phyloP scores from a whole-genome alignment of 2,329 filamentous ascomycete species.

The Fusarium sp. region DNA sequence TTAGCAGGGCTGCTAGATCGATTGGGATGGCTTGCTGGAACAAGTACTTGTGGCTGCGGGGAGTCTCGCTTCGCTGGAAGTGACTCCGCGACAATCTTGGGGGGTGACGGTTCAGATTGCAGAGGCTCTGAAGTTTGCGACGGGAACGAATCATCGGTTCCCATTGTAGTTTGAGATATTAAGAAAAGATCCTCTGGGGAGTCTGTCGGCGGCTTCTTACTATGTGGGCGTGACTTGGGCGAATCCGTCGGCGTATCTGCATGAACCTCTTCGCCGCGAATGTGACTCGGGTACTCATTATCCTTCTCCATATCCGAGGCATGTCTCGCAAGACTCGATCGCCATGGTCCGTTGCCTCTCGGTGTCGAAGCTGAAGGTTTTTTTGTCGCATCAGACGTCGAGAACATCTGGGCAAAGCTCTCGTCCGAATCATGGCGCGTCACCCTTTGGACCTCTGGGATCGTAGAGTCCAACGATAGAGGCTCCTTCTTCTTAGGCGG shows the following conservation, averaged over 20 bases:
- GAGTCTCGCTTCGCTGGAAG: neutral
- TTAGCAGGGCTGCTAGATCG: slow-evolving; percentile 43
- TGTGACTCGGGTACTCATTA: slow-evolving; percentile 58
- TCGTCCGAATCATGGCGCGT: slow-evolving; percentile 67
- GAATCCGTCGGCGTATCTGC: slow-evolving; percentile 22
- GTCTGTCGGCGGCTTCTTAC: slow-evolving; percentile 33
- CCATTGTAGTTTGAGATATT: slow-evolving; percentile 59
- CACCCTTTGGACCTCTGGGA: slow-evolving; percentile 41
- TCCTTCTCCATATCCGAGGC: slow-evolving; percentile 42
- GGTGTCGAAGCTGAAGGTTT: slow-evolving; percentile 22
- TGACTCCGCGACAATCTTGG: slow-evolving; percentile 20
- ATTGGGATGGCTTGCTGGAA: slow-evolving; percentile 26
- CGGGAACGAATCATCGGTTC: slow-evolving; percentile 48
- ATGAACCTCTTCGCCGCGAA: slow-evolving; percentile 54
- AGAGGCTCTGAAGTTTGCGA: slow-evolving; percentile 48
- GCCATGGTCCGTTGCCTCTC: slow-evolving; percentile 35
- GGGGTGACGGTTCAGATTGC: slow-evolving; percentile 27
- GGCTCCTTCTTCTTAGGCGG: slow-evolving; percentile 55
- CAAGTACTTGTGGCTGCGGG: slow-evolving; percentile 19
- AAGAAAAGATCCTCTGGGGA: slow-evolving; percentile 55
- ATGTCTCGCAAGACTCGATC: slow-evolving; percentile 44
- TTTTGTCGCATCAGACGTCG: slow-evolving; percentile 61
- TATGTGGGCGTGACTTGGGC: neutral
- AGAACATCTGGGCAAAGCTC: slow-evolving; percentile 68
- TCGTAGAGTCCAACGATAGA: slow-evolving; percentile 44